Base-by-base conservation (phyloP, 352 stramenopile genomes). In the Salisapilia sapeloensis region DNA sequence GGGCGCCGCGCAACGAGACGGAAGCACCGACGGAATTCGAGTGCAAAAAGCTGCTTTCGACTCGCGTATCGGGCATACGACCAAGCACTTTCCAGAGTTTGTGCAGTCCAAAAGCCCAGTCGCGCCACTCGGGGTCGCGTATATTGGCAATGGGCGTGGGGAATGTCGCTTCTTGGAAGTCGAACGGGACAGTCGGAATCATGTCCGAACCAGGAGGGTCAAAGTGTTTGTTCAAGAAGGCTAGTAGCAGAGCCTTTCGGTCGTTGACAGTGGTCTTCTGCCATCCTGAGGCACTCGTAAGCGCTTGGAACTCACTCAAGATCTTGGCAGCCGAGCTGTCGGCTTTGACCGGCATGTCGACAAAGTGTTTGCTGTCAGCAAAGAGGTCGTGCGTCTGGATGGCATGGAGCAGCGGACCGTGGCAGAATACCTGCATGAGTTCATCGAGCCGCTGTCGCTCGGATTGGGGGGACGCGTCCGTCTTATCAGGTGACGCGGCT, bases 311-410 rank as follows among this genome's bases (percentile, higher is more conserved):
- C 4, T 56, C 55, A 13, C 44, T 15, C 13, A 63, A 35, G 17
- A 75, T 54, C 16, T 48, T 47, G 11, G 44, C 47, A 10, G 51
- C 40, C 25, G 41, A 50, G 35, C 42, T 52, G 27, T 37, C 45
- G 16, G 11, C 10, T 42, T 64, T 75, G 35, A 93, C 60, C 15
- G 79, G 70, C 77, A 91, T 89, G 47, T 93, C 77, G 2, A 94
- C 80, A 50, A 94, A 94, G 29, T 78, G 53, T 35, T 94, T 94
- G 52, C 62, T 81, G 48, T 94, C 80, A 8, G 50, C 43, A 33
- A 86, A 94, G 16, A 94, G 26, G 19, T 55, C 21, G 16, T 45
- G 38, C 29, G 43, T 50, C 42, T 93, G 71, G 28, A 92, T 53
- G 12, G 71, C 46, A 33, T 74, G 48, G 14, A 82, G 53, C 18